Evolutionary conservation across 2,329 filamentous ascomycete species (phyloP).

Genomic region (Pseudogymnoascus sp.): DNA sequence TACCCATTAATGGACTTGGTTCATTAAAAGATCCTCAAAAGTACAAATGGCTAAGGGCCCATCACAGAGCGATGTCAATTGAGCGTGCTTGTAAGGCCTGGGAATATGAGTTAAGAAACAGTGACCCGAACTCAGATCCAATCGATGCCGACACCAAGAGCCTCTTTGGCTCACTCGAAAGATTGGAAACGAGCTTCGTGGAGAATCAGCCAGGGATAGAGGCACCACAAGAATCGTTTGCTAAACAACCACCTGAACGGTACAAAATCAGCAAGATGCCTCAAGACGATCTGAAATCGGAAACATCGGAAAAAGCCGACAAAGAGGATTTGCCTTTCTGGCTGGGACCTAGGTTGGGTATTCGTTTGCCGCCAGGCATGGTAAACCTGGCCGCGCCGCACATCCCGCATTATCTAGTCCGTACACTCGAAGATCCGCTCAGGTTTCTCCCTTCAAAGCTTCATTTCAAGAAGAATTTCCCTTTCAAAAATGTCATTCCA

Average conservation of each 20-base stretch:
- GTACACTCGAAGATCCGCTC: neutral
- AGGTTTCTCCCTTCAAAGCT: neutral
- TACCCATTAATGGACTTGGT: neutral
- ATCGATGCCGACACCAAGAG: neutral
- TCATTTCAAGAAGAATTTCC: neutral
- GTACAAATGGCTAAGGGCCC: neutral
- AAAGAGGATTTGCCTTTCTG: neutral
- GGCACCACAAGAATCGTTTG: no score
- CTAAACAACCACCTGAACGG: neutral
- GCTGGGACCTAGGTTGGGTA: neutral
- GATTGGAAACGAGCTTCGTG: neutral
- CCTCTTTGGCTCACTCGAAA: neutral
- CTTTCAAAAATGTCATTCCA: neutral
- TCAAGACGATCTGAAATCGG: no score
- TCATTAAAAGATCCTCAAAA: neutral
- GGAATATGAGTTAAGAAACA: neutral
- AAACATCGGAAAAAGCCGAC: neutral
- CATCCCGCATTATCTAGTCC: neutral
- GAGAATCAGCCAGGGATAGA: neutral
- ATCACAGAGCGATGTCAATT: neutral
- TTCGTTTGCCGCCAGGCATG: neutral
- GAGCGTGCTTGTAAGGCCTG: neutral
- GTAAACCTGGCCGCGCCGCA: neutral
- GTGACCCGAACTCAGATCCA: neutral
- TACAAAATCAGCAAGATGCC: neutral